Percentiles rank a stretch among this genome's conserved stretches.
Evolutionary conservation across 164 flowering plant species (phyloP).

Genomic region (Liriodendron chinense): DNA sequence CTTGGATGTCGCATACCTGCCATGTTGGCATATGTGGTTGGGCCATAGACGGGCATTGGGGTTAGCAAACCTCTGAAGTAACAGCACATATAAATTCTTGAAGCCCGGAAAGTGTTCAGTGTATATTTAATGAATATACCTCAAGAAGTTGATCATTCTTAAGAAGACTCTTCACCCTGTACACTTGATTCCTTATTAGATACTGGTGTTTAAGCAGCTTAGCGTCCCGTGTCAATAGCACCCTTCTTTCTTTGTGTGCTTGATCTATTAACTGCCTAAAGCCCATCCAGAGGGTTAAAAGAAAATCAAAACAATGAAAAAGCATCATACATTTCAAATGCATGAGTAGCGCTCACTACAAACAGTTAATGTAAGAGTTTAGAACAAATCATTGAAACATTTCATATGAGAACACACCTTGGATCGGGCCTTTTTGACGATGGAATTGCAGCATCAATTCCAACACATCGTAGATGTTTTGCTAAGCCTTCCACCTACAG

Average conservation of each 20-base stretch:
- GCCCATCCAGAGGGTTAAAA: constrained; percentile 1
- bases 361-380: not conserved
- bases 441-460: constrained; percentile 91
- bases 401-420: constrained; percentile 44
- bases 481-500: constrained; percentile 89
- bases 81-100: no score
- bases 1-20: not conserved
- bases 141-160: constrained; percentile 92
- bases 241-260: constrained; percentile 77
- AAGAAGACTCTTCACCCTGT: constrained; percentile 72
- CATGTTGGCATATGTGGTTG: not conserved
- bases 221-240: constrained; percentile 86
- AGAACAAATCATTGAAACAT: not conserved
- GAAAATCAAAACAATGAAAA: not conserved
- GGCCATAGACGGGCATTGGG: not conserved
- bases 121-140: constrained; percentile 37
- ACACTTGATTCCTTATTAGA: constrained; percentile 69
- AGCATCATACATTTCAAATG: not conserved
- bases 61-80: no score
- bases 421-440: constrained; percentile 65
- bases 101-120: not conserved
- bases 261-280: constrained; percentile 75
- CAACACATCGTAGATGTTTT: constrained; percentile 87
- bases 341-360: not conserved
- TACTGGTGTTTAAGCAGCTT: constrained; percentile 77